These are phyloP conservation scores for Neurospora sp. DNA, from an alignment of 495 filamentous ascomycete species.

Conservation along the genomic window DNA sequence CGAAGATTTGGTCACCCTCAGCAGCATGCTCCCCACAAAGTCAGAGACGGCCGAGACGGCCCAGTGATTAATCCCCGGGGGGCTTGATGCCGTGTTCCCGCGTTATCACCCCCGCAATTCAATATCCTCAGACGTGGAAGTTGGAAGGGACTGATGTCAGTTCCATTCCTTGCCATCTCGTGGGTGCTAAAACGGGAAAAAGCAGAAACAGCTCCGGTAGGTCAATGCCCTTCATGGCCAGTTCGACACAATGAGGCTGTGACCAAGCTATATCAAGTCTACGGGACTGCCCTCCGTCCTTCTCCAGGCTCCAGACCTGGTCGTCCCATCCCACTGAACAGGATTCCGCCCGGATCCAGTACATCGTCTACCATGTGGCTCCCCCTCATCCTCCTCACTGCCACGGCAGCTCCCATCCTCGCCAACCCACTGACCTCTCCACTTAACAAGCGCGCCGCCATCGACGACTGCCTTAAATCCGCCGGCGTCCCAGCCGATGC, in stretches of 20 bases:
- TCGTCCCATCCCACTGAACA: not conserved
- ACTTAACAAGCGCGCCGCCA: conserved; percentile 19
- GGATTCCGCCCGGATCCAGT: not conserved
- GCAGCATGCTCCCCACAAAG: not conserved
- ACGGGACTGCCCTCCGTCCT: not conserved
- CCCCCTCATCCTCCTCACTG: conserved; percentile 4
- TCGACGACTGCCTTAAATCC: conserved; percentile 32
- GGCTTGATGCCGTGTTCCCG: conserved; percentile 11
- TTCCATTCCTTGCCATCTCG: not conserved
- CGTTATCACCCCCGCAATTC: conserved; percentile 6
- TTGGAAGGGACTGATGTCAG: not conserved
- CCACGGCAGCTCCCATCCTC: conserved; percentile 8
- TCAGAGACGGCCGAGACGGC: conserved; percentile 3
- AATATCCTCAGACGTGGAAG: not conserved
- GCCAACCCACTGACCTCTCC: conserved; percentile 7
- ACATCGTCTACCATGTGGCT: conserved; percentile 10
- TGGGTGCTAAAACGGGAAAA: not conserved
- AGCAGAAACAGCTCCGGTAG: not conserved
- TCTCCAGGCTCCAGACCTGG: not conserved
- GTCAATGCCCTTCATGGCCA: not conserved
- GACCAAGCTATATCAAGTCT: conserved; percentile 3
- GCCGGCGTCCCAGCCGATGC: conserved; percentile 24
- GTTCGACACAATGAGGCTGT: not conserved
- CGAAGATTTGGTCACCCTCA: not conserved
- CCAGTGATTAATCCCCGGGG: conserved; percentile 10